Conservation (phyloP, 2,329 filamentous ascomycete genomes). For the Calcarisporium arbuscula region DNA sequence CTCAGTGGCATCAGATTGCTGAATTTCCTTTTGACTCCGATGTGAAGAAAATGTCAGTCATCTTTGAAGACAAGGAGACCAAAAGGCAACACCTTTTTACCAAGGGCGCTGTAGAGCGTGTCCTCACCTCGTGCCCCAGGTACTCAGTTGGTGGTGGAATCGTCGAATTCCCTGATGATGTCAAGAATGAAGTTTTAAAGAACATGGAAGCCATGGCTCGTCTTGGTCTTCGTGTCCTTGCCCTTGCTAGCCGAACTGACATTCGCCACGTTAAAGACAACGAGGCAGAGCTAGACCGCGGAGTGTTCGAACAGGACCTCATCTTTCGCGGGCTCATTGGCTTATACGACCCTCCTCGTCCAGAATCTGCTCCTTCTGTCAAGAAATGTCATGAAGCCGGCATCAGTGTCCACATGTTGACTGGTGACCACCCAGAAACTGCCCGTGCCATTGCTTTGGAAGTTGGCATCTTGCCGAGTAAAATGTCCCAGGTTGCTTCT, state of each 20-base stretch:
- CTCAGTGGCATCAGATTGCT: constrained; percentile 51
- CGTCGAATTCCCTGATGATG: constrained; percentile 43
- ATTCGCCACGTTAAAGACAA: constrained; percentile 26
- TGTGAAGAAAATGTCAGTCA: constrained; percentile 71
- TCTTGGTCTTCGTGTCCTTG: constrained; percentile 63
- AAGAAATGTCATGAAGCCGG: constrained; percentile 53
- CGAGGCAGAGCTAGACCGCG: constrained; percentile 41
- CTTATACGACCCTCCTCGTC: constrained; percentile 66
- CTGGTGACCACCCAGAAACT: constrained; percentile 61
- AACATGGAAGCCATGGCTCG: constrained; percentile 64
- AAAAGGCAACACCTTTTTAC: constrained; percentile 47
- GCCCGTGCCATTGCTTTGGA: constrained; percentile 58
- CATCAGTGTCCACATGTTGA: constrained; percentile 63
- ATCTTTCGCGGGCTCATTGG: constrained; percentile 63
- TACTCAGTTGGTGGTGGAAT: constrained; percentile 39
- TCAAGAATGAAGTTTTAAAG: constrained; percentile 49
- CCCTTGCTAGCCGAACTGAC: constrained; percentile 51
- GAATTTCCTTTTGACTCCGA: constrained; percentile 71
- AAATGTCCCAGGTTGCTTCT: constrained; percentile 42
- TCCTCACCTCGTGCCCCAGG: constrained; percentile 55
- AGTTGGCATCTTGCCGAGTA: constrained; percentile 53
- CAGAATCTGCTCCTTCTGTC: constrained; percentile 57
- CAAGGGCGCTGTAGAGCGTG: constrained; percentile 64
- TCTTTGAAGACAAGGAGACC: constrained; percentile 43
- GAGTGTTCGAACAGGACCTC: constrained; percentile 53